These are phyloP conservation scores for Carex arenaria DNA, from an alignment of 202 grass and related monocot species.

Conservation along the genomic window DNA sequence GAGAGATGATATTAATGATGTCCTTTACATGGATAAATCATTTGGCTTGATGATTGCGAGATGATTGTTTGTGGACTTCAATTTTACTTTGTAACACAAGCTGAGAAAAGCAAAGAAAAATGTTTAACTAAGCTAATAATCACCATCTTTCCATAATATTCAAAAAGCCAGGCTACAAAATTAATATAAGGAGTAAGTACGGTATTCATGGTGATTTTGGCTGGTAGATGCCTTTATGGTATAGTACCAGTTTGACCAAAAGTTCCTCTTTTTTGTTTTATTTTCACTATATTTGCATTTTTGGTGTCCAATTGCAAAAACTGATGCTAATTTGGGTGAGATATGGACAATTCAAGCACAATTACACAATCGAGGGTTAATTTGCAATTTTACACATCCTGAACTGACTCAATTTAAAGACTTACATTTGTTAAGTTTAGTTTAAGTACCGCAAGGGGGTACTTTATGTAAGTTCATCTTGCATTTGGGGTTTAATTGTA, in stretches of 20 bases:
- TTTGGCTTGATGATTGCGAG: not conserved
- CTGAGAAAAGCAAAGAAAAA: not conserved
- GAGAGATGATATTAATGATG: not conserved
- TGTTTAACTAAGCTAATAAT: not conserved
- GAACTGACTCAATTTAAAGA: not conserved
- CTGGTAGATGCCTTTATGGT: not conserved
- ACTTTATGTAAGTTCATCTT: not conserved
- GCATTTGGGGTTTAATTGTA: not conserved
- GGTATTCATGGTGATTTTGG: not conserved
- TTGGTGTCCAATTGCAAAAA: not conserved
- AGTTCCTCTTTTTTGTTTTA: not conserved
- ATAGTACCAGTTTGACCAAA: not conserved
- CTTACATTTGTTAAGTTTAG: not conserved
- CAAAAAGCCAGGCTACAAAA: not conserved
- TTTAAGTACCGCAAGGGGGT: not conserved
- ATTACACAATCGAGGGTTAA: not conserved
- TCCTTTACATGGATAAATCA: not conserved
- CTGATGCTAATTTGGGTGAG: not conserved
- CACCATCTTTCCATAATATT: not conserved
- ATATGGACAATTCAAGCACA: not conserved
- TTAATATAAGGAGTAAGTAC: not conserved
- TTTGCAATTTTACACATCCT: not conserved
- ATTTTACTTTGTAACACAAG: not conserved
- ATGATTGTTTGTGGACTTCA: not conserved
- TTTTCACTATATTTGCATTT: not conserved